Percentiles rank a stretch among this genome's conserved stretches.
Evolutionary conservation across 192 early-diverging fungal species (phyloP).

Genomic region (Linnemannia schmuckeri): DNA sequence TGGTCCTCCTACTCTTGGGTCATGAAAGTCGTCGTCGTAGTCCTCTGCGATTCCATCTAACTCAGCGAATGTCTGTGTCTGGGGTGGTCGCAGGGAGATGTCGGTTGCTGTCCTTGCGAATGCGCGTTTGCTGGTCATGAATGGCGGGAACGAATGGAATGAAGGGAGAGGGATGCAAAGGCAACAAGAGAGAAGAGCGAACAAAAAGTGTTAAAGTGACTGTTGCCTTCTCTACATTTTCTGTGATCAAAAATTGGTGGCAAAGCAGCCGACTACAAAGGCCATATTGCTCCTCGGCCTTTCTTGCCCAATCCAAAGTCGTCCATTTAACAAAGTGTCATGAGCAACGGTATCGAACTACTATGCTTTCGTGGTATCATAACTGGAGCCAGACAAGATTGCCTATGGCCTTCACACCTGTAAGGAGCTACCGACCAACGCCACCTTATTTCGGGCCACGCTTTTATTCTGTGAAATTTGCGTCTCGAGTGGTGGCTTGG

Average conservation of each 20-base stretch:
- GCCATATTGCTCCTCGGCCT: no score
- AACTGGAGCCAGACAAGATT: no score
- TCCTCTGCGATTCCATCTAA: not conserved
- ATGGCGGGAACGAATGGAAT: not conserved
- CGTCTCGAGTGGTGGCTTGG: not conserved
- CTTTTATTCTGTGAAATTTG: not conserved
- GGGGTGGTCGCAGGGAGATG: conserved; percentile 32
- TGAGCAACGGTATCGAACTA: no score
- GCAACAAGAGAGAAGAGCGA: not conserved
- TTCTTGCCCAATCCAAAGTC: no score
- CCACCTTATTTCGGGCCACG: no score
- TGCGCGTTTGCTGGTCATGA: conserved; percentile 29
- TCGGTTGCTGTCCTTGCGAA: conserved; percentile 38
- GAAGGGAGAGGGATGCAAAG: not conserved
- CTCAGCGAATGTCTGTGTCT: conserved; percentile 1
- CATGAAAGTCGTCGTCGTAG: not conserved
- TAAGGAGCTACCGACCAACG: no score
- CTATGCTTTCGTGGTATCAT: no score
- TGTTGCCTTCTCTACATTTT: not conserved
- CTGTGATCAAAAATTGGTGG: not conserved
- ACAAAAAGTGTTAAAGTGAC: not conserved
- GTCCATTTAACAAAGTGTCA: no score
- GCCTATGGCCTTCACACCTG: no score
- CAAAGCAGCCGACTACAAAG: not conserved
- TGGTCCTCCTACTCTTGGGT: not conserved